These are phyloP conservation scores for Fallopia convolvulus DNA, from an alignment of 148 eudicot genomes.

Conservation along the genomic window DNA sequence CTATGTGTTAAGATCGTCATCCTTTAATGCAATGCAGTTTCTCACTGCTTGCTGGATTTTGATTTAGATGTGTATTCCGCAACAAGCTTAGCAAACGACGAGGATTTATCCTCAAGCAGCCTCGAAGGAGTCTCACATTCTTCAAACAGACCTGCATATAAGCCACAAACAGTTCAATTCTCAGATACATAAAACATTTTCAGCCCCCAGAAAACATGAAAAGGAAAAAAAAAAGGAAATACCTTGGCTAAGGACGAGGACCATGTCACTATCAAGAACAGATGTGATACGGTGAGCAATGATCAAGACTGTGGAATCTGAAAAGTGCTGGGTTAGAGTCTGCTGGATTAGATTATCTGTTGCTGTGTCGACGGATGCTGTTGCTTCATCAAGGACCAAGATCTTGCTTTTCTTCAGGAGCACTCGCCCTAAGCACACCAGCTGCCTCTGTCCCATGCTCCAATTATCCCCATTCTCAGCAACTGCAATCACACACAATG, in stretches of 20 bases:
- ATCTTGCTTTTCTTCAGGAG: slow-evolving; percentile 42
- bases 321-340: slow-evolving; percentile 30
- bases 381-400: slow-evolving; percentile 38
- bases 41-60: too few species aligned
- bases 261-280: slow-evolving; percentile 72
- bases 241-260: slow-evolving; percentile 40
- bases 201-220: too few species aligned
- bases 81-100: slow-evolving; percentile 70
- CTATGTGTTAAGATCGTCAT: too few species aligned
- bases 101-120: slow-evolving; percentile 52
- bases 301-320: slow-evolving; percentile 31
- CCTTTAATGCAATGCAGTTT: too few species aligned
- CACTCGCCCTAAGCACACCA: slow-evolving; percentile 45
- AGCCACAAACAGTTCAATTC: neutral
- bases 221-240: too few species aligned
- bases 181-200: neutral
- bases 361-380: slow-evolving; percentile 46
- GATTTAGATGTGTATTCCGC: slow-evolving; percentile 35
- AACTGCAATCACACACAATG: slow-evolving; percentile 12
- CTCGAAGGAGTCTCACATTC: slow-evolving; percentile 64
- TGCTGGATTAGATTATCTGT: slow-evolving; percentile 43
- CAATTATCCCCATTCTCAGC: slow-evolving; percentile 46
- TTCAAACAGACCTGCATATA: slow-evolving; percentile 18
- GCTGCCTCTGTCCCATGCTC: slow-evolving; percentile 52
- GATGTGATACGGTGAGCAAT: slow-evolving; percentile 46